These are phyloP conservation scores for Xylaria castorea DNA, from an alignment of 495 filamentous ascomycete genomes.

Conservation along the genomic window DNA sequence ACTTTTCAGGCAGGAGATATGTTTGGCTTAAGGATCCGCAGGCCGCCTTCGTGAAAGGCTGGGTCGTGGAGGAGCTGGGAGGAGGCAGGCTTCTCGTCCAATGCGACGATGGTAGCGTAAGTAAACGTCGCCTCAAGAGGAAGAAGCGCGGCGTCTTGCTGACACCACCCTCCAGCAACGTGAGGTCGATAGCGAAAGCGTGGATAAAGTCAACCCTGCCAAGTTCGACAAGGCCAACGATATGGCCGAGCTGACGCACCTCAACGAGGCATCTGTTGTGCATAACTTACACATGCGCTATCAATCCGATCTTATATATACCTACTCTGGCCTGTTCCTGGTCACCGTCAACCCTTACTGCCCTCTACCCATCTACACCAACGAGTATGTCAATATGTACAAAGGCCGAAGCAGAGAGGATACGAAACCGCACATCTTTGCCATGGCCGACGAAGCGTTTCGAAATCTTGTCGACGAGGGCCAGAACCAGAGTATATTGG, in stretches of 20 bases:
- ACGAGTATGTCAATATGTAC: constrained; percentile 97
- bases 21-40: constrained; percentile 92
- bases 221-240: constrained; percentile 99
- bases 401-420: constrained; percentile 88
- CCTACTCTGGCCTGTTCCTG: constrained; percentile 96
- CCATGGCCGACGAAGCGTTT: constrained; percentile 98
- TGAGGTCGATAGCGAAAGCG: constrained; percentile 79
- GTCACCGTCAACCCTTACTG: constrained; percentile 98
- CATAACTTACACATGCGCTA: constrained; percentile 96
- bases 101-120: constrained; percentile 91
- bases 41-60: constrained; percentile 88
- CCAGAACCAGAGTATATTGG: constrained; percentile 95
- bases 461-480: constrained; percentile 94
- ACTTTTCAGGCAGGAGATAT: constrained; percentile 98
- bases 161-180: constrained; percentile 68
- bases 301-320: constrained; percentile 96
- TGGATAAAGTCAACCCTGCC: constrained; percentile 98
- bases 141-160: constrained; percentile 19
- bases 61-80: constrained; percentile 82
- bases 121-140: constrained; percentile 35
- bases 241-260: constrained; percentile 97
- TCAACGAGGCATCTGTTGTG: constrained; percentile 97
- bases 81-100: constrained; percentile 77
- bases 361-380: constrained; percentile 90
- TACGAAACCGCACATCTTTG: constrained; percentile 96